Evolutionary conservation across 2,329 filamentous ascomycete species (phyloP), one percentile per base, ranked within the genome.

Genomic region (Chalara sp.): DNA sequence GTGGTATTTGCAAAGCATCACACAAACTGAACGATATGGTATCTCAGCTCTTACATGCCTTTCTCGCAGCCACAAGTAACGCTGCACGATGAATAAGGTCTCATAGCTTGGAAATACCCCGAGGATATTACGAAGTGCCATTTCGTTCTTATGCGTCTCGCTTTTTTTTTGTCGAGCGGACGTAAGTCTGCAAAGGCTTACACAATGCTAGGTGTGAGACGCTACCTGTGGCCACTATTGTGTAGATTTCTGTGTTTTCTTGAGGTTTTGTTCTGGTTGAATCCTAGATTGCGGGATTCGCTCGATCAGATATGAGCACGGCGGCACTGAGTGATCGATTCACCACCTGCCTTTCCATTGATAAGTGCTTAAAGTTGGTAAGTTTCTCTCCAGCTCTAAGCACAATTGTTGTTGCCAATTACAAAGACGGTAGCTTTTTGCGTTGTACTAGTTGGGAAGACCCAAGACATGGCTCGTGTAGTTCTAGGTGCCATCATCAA

Each of bases 401-500:
- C 21, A 21, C 21, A 21, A 21, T 21, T 75, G 51, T 62, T 62
- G 64, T 74, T 78, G 5, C 78, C 78, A 6, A 75, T 62, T 21
- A 65, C 56, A 52, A 65, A 63, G 43, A 87, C 87, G 1, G 84
- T 87, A 1, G 81, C 83, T 56, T 78, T 21, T 82, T 6, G 79
- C 81, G 30, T 76, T 70, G 61, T 84, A 83, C 42, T 70, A 70
- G 53, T 76, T 73, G 39, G 86, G 72, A 41, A 83, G 68, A 61
- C 85, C 78, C 30, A 87, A 71, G 10, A 87, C 72, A 53, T 82
- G 76, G 40, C 68, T 67, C 1, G 83, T 86, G 64, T 81, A 84
- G 31, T 74, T 67, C 55, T 76, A 78, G 10, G 83, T 83, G 2
- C 83, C 83, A 60, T 86, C 83, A 58, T 87, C 83, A 58, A 79